Base-by-base conservation (phyloP, 768 basidiomycete genomes). In the Podaxis pistillaris region DNA sequence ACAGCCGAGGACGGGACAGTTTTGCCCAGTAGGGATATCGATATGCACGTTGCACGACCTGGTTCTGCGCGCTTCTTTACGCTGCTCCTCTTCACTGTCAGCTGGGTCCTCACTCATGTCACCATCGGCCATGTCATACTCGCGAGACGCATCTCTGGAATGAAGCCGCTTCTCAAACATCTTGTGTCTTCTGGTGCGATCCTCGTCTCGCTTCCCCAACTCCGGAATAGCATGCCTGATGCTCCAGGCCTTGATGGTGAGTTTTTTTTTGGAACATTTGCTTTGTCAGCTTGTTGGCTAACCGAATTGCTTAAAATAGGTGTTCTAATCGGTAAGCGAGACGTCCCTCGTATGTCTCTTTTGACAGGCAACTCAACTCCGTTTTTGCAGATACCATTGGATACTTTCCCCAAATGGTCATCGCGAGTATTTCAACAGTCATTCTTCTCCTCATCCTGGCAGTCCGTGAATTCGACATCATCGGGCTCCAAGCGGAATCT, bases 351-450 rank as follows among this genome's bases (percentile, higher is more conserved):
- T 41, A 52, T 28, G 44, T n/a, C 11, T 26, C 30, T 47, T 17
- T 49, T 12, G 13, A 11, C 49, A 28, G n/a, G 40, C 33, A 50
- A 26, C 47, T 63, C 38, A 64, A n/a, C 22, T 53, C 15, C 19
- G 22, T 12, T 54, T 53, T 53, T 53, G 19, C 60, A 85, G 83
- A 85, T 66, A 73, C 73, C 50, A 83, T 87, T 52, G 85, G 84
- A 1, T 83, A 79, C 69, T 85, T 86, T 68, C 83, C 84, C 4
- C 85, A 86, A 68, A 84, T 86, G 81, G 72, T 83, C 26, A 70
- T 82, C 30, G 69, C 75, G n/a, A 74, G 76, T 7, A 68, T 77
- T 1, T 80, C 78, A 9, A 73, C 74, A 15, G 70, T 82, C 30
- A 58, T 69, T n/a, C 72, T 85, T 1, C 71, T 85, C 28, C 69